Evolutionary conservation across 345 rosid species (phyloP), one percentile per base, ranked within the genome.

Genomic region (Gossypium stocksii): DNA sequence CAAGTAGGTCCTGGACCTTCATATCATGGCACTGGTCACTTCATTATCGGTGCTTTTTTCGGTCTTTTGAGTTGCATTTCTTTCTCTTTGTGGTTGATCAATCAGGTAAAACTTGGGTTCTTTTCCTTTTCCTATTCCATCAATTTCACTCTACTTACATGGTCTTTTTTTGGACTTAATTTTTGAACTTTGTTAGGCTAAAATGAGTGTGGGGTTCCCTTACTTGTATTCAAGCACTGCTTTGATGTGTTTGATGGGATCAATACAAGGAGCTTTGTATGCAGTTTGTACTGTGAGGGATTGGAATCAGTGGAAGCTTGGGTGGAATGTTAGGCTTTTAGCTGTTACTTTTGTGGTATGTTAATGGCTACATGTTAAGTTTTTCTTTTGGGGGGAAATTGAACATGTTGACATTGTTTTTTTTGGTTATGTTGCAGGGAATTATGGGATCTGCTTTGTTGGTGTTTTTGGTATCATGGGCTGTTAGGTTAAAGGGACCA

Each of bases 301-400:
- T 66, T 77, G 84, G 87, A 19, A 34, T 27, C 83, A 85, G 27
- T 89, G 97, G 89, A 91, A 82, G 71, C 64, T 91, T 41, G 87
- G 89, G 1, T 91, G 84, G 88, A 77, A 89, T 56, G 76, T 86
- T 71, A 75, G 84, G 73, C 86, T 89, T 49, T 71, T 84, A 56
- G 77, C 87, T 2, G 83, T 75, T 1, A 74, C 82, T 22, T 90
- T 77, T 54, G 8, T 77, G 77, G 91, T 86, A 83, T 1, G 71
- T 59, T 9, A 34, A 34, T 34, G 38, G 7, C 38, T 34, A 29
- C 34, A 3, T 29, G 34, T 29, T 3, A 1, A 1, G 34, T 29
- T 29, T 29, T 29, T 29, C 34, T 29, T 2, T 29, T 29, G 0
- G 5, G 1, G 34, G 56, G 19, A 17, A 52, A 52, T 16, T 52